Evolutionary conservation across 2,329 filamentous ascomycete species (phyloP).

Genomic region (Penicillium sp.): DNA sequence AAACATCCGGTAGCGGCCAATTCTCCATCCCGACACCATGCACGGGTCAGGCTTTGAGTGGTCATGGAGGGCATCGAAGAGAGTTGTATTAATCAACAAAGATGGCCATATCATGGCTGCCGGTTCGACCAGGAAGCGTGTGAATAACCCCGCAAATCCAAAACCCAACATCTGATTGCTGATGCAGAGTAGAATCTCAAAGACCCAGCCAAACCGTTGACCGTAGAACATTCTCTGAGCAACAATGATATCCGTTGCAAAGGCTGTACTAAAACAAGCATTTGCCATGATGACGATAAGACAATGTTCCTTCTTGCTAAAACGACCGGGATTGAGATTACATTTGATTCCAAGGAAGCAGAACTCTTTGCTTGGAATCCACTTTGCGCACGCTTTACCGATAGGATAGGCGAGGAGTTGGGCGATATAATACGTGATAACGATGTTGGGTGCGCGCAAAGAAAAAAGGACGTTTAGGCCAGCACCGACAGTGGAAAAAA

Average conservation of each 20-base stretch:
- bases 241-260: constrained; percentile 72
- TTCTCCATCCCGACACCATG: constrained; percentile 62
- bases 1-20: constrained; percentile 68
- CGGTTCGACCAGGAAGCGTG: constrained; percentile 57
- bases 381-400: constrained; percentile 40
- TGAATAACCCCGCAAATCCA: constrained; percentile 68
- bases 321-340: constrained; percentile 46
- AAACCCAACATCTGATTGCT: constrained; percentile 71
- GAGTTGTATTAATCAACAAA: constrained; percentile 64
- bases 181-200: constrained; percentile 66
- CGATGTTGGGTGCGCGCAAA: constrained; percentile 58
- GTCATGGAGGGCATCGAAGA: constrained; percentile 75
- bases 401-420: constrained; percentile 63
- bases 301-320: constrained; percentile 51
- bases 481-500: constrained; percentile 63
- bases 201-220: constrained; percentile 66
- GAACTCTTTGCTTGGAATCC: constrained; percentile 41
- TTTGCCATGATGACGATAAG: constrained; percentile 59
- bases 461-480: constrained; percentile 62
- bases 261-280: constrained; percentile 67
- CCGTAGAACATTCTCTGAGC: constrained; percentile 73
- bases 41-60: constrained; percentile 55
- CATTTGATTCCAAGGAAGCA: constrained; percentile 39
- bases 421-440: constrained; percentile 63
- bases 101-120: constrained; percentile 75